Conservation (phyloP, 1,284 basidiomycete genomes). For the Chiua sp. region DNA sequence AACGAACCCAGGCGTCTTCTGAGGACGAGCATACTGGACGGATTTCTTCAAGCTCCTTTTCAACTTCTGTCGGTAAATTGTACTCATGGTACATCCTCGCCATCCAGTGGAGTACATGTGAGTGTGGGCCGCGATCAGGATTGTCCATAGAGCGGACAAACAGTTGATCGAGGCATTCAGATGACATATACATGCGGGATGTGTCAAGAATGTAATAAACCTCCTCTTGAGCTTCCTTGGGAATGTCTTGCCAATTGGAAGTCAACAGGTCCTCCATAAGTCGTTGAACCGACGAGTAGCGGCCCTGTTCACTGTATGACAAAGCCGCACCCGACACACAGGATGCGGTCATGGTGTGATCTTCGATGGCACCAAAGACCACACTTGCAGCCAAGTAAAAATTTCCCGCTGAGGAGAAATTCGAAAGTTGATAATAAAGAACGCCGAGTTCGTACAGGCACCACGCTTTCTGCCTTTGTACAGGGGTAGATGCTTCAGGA, state of each 20-base stretch:
- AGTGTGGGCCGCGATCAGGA: too few species aligned
- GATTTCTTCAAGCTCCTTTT: too few species aligned
- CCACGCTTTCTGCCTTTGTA: background rate
- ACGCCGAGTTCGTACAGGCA: background rate
- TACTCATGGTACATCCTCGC: background rate
- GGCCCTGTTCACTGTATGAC: background rate
- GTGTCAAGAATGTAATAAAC: background rate
- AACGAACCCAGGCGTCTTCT: too few species aligned
- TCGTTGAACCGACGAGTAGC: background rate
- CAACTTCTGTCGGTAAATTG: background rate
- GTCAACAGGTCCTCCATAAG: too few species aligned
- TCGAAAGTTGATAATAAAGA: background rate
- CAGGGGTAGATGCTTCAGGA: background rate
- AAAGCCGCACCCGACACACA: background rate
- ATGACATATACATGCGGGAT: background rate
- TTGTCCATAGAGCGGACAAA: background rate
- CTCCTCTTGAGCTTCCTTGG: too few species aligned
- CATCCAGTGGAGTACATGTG: background rate
- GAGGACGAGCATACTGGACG: too few species aligned
- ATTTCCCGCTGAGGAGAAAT: background rate
- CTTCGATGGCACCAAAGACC: background rate
- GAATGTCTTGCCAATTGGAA: too few species aligned
- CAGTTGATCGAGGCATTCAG: background rate
- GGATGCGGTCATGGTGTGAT: background rate
- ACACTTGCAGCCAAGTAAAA: background rate